Evolutionary conservation across 345 rosid genomes (phyloP).

Genomic region (Microthlaspi erraticum): DNA sequence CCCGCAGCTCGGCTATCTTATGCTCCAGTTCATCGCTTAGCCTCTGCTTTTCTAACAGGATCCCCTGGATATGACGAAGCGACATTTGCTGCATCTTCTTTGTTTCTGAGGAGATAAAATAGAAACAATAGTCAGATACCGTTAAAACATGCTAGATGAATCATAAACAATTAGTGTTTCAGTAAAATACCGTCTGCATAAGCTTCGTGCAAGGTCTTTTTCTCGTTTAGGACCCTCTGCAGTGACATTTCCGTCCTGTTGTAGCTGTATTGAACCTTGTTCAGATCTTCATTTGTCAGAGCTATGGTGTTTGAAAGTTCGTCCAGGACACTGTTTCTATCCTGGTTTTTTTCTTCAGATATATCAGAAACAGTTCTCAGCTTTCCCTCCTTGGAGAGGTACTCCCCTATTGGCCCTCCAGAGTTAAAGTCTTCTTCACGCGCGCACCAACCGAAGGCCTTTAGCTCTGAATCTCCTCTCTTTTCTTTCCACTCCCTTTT

Average conservation of each 20-base stretch:
- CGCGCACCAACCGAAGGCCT: slow-evolving; percentile 80
- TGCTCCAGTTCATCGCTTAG: slow-evolving; percentile 64
- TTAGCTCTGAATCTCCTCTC: slow-evolving; percentile 44
- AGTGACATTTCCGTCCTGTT: slow-evolving; percentile 66
- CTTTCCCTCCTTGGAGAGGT: slow-evolving; percentile 64
- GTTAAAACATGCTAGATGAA: not conserved
- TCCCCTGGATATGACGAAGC: slow-evolving; percentile 64
- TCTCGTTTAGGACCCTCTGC: slow-evolving; percentile 72
- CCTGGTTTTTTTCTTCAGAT: slow-evolving; percentile 52
- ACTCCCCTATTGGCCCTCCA: slow-evolving; percentile 70
- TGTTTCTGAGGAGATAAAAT: slow-evolving; percentile 58
- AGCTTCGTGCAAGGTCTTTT: slow-evolving; percentile 61
- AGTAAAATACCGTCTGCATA: slow-evolving; percentile 69
- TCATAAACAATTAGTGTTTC: slow-evolving; percentile 4
- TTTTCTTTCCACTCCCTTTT: slow-evolving; percentile 64
- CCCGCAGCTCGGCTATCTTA: slow-evolving; percentile 62
- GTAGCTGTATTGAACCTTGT: slow-evolving; percentile 57
- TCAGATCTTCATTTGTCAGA: slow-evolving; percentile 62
- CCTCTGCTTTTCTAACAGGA: slow-evolving; percentile 70
- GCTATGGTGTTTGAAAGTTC: slow-evolving; percentile 61
- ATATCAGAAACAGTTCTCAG: slow-evolving; percentile 62
- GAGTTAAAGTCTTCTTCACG: slow-evolving; percentile 66
- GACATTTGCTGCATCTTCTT: slow-evolving; percentile 78
- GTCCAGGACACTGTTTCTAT: slow-evolving; percentile 53
- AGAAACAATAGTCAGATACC: slow-evolving; percentile 16